A percentile compares a stretch with the other conserved stretches of the same genome.
These are phyloP conservation scores for Alternaria gansuensis DNA, from an alignment of 2,329 filamentous ascomycete genomes.

Conservation along the genomic window DNA sequence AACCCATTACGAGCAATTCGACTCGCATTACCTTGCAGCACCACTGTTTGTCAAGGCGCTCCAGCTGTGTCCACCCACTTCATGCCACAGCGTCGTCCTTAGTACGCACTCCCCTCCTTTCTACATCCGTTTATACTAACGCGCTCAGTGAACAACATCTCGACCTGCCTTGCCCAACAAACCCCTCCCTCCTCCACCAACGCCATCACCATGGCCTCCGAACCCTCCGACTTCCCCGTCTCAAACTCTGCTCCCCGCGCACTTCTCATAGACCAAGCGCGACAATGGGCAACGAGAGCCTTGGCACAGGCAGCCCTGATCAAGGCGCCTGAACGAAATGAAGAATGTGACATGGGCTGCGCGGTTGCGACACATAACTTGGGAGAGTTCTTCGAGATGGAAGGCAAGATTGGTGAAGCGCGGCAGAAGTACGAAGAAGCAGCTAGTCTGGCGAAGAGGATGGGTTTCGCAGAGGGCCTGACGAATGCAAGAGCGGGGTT, in stretches of 20 bases:
- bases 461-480: slow-evolving; percentile 59
- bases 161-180: slow-evolving; percentile 76
- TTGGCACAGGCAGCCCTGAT: slow-evolving; percentile 72
- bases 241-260: slow-evolving; percentile 62
- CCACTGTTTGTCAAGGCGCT: slow-evolving; percentile 89
- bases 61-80: slow-evolving; percentile 68
- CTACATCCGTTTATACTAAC: slow-evolving; percentile 16
- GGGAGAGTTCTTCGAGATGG: slow-evolving; percentile 81
- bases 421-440: slow-evolving; percentile 74
- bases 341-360: slow-evolving; percentile 85
- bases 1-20: slow-evolving; percentile 75
- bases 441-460: slow-evolving; percentile 63
- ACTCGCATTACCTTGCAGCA: slow-evolving; percentile 80
- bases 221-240: slow-evolving; percentile 49
- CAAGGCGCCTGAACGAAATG: slow-evolving; percentile 70
- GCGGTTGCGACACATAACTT: slow-evolving; percentile 86
- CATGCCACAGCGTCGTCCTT: slow-evolving; percentile 81
- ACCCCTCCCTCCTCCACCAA: slow-evolving; percentile 48
- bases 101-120: slow-evolving; percentile 61
- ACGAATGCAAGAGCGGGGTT: slow-evolving; percentile 55
- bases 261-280: slow-evolving; percentile 73
- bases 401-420: slow-evolving; percentile 71
- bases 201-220: slow-evolving; percentile 41
- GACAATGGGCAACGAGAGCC: slow-evolving; percentile 81
- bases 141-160: slow-evolving; percentile 77